phyloP scores from a whole-genome alignment of 169 alveolate species.

The Amoebophrya sp. region DNA sequence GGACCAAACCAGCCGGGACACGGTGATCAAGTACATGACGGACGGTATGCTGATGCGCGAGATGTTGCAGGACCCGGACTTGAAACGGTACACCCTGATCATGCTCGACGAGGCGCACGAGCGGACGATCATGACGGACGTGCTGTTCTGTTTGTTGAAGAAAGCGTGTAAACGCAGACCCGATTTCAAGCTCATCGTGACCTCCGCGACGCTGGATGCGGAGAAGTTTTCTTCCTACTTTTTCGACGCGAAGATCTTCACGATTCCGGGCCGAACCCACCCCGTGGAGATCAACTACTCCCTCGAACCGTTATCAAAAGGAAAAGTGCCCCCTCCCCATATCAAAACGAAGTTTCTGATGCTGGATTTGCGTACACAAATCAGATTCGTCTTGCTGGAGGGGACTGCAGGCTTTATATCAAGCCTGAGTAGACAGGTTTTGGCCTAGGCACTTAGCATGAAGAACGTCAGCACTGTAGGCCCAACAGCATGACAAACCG shows the following conservation, averaged over 20 bases:
- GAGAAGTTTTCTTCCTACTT: constrained; percentile 93
- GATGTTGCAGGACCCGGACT: constrained; percentile 85
- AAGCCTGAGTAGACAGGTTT: neutral
- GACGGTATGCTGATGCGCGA: constrained; percentile 79
- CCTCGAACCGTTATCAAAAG: constrained; percentile 16
- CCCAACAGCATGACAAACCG: no score
- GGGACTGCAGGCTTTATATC: neutral
- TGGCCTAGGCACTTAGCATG: no score
- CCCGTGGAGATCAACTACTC: constrained; percentile 88
- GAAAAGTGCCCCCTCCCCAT: no score
- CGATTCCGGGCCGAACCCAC: constrained; percentile 95
- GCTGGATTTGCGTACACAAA: no score
- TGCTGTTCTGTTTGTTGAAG: constrained; percentile 38
- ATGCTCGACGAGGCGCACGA: constrained; percentile 99
- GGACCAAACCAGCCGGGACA: constrained; percentile 92
- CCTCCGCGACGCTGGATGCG: constrained; percentile 84
- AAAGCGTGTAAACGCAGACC: constrained; percentile 58
- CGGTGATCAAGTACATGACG: constrained; percentile 98
- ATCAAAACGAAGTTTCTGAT: no score
- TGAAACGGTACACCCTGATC: constrained; percentile 88
- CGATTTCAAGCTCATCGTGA: constrained; percentile 93
- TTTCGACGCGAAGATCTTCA: constrained; percentile 89
- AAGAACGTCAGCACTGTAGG: no score
- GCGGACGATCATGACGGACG: constrained; percentile 90
- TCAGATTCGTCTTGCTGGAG: no score